Conservation (phyloP, 2,329 filamentous ascomycete genomes). For the Pestalotiopsis sp. region DNA sequence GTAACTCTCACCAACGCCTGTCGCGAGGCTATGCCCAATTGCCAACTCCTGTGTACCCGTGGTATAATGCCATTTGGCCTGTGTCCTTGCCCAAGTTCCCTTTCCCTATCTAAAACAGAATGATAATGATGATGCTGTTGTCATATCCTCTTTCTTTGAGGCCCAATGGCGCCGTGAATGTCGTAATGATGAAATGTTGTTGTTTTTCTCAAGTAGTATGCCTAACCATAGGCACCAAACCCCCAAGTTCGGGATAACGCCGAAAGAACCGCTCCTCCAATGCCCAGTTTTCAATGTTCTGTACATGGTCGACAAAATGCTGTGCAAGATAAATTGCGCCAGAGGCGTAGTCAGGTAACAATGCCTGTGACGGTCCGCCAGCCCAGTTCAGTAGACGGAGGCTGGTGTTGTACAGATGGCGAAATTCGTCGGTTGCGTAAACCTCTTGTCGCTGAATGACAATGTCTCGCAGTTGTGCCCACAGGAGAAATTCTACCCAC, state of each 20-base stretch:
- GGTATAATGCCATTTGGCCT: slow-evolving; percentile 12
- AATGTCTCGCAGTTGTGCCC: slow-evolving; percentile 36
- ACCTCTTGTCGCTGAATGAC: slow-evolving; percentile 37
- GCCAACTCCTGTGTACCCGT: slow-evolving; percentile 1
- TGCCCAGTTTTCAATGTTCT: slow-evolving; percentile 29
- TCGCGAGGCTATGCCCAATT: slow-evolving; percentile 1
- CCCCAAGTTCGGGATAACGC: slow-evolving; percentile 30
- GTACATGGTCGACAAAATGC: slow-evolving; percentile 26
- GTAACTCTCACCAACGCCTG: slow-evolving; percentile 1
- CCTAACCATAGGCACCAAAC: slow-evolving; percentile 20
- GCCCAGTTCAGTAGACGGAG: slow-evolving; percentile 39
- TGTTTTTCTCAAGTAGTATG: neutral
- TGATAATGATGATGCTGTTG: neutral
- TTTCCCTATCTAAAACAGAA: neutral
- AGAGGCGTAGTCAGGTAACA: slow-evolving; percentile 27
- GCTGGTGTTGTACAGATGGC: slow-evolving; percentile 34
- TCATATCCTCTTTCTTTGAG: neutral
- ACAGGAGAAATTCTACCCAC: slow-evolving; percentile 37
- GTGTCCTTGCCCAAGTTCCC: neutral
- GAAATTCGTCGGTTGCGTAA: slow-evolving; percentile 41
- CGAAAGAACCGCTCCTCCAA: slow-evolving; percentile 26
- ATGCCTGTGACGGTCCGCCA: slow-evolving; percentile 24
- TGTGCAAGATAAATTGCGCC: slow-evolving; percentile 29
- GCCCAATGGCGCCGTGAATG: neutral
- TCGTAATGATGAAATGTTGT: neutral